Percentiles rank a stretch among this genome's conserved stretches.
Evolutionary conservation across 202 grass and related monocot species (phyloP).

Genomic region (Eragrostis tef): DNA sequence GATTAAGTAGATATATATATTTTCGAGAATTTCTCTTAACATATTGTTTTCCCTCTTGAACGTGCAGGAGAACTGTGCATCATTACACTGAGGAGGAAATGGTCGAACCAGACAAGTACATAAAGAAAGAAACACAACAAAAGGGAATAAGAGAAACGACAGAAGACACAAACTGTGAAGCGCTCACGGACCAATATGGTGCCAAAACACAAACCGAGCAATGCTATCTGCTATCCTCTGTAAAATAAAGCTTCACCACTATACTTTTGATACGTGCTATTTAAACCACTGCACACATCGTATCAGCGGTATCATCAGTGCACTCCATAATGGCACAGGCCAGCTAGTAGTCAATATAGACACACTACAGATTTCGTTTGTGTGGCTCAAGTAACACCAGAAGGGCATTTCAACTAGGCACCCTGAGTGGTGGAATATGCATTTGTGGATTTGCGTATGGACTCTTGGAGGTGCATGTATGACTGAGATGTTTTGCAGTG

Average conservation of each 20-base stretch:
- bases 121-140: too few species aligned
- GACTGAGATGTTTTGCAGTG: conserved; percentile 36
- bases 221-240: neutral
- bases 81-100: too few species aligned
- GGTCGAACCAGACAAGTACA: too few species aligned
- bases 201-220: neutral
- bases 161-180: too few species aligned
- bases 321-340: neutral
- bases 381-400: neutral
- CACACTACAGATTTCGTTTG: neutral
- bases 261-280: neutral
- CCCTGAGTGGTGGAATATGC: conserved; percentile 15
- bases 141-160: too few species aligned
- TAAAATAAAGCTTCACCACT: neutral
- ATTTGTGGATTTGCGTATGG: conserved; percentile 2
- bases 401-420: neutral
- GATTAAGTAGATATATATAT: neutral
- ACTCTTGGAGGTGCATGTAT: conserved; percentile 1
- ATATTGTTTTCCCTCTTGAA: neutral
- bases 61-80: too few species aligned
- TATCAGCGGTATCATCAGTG: conserved; percentile 18
- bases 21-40: neutral
- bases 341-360: neutral
- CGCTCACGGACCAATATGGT: too few species aligned
- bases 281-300: neutral